These are phyloP conservation scores for Rhizopogon roseolus DNA, from an alignment of 768 basidiomycete genomes.

Conservation along the genomic window DNA sequence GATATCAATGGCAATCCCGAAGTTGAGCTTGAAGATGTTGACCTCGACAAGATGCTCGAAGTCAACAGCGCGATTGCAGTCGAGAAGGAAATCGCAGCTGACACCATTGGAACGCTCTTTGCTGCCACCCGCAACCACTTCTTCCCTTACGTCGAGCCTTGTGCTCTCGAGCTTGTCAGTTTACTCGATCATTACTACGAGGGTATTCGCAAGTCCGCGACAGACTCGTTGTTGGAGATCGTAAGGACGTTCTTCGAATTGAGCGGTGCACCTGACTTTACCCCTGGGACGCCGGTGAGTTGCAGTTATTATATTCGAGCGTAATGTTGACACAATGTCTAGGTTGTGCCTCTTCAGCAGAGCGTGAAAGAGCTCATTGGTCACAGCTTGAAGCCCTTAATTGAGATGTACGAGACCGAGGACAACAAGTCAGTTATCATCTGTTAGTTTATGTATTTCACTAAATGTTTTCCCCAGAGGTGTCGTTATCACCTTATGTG, in stretches of 20 bases:
- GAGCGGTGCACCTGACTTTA: constrained; percentile 79
- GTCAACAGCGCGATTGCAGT: constrained; percentile 96
- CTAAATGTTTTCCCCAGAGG: constrained; percentile 41
- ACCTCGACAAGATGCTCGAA: constrained; percentile 83
- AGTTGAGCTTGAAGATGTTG: constrained; percentile 70
- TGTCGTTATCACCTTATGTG: constrained; percentile 84
- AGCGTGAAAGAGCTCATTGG: constrained; percentile 77
- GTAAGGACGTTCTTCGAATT: constrained; percentile 90
- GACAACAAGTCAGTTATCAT: constrained; percentile 89
- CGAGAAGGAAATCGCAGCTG: constrained; percentile 98
- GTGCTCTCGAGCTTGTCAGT: constrained; percentile 70
- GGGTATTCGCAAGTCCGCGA: constrained; percentile 92
- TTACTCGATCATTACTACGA: constrained; percentile 93
- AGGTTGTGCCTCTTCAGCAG: constrained; percentile 49
- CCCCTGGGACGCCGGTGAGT: constrained; percentile 66
- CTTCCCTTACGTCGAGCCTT: constrained; percentile 86
- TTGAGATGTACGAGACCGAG: constrained; percentile 90
- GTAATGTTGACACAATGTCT: constrained; percentile 7
- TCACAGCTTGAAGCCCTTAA: constrained; percentile 65
- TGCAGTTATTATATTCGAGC: neutral
- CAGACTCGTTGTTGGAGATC: constrained; percentile 83
- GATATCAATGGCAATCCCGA: constrained; percentile 52
- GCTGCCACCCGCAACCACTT: constrained; percentile 76
- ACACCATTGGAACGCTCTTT: constrained; percentile 91
- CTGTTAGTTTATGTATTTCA: constrained; percentile 4